These are phyloP conservation scores for Malassezia cuniculi DNA, from an alignment of 1,284 basidiomycete genomes.

Conservation along the genomic window DNA sequence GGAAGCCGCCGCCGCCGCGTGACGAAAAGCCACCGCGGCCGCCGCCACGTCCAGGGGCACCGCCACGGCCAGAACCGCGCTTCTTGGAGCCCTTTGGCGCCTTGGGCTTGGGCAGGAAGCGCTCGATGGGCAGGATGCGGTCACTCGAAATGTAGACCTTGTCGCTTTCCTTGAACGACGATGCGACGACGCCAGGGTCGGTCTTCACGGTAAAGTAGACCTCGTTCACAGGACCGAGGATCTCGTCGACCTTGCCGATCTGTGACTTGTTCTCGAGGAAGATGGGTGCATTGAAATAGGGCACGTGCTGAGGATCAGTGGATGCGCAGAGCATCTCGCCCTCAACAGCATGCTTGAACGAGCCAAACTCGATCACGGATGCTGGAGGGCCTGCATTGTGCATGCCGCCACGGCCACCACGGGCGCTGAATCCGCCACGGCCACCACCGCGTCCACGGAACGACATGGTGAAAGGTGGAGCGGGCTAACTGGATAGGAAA, in stretches of 20 bases:
- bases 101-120: constrained; percentile 96
- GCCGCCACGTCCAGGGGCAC: constrained; percentile 19
- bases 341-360: constrained; percentile 65
- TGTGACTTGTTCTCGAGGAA: constrained; percentile 95
- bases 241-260: constrained; percentile 91
- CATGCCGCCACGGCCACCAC: constrained; percentile 33
- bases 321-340: constrained; percentile 95
- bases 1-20: constrained; percentile 18
- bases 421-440: constrained; percentile 23
- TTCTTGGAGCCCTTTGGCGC: constrained; percentile 14
- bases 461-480: neutral
- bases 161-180: constrained; percentile 90
- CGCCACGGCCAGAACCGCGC: constrained; percentile 38
- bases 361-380: constrained; percentile 40
- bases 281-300: constrained; percentile 98
- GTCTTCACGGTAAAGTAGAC: constrained; percentile 98
- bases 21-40: constrained; percentile 28
- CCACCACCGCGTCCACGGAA: constrained; percentile 26
- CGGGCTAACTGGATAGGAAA: neutral
- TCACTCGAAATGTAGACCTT: constrained; percentile 94
- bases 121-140: constrained; percentile 87
- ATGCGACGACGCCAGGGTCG: constrained; percentile 87
- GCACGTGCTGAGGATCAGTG: constrained; percentile 55
- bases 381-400: constrained; percentile 38
- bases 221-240: constrained; percentile 93